A percentile compares a stretch with the other conserved stretches of the same genome.
These are phyloP conservation scores for Tylopilus sp. DNA, from an alignment of 1,284 basidiomycete species.

Conservation along the genomic window DNA sequence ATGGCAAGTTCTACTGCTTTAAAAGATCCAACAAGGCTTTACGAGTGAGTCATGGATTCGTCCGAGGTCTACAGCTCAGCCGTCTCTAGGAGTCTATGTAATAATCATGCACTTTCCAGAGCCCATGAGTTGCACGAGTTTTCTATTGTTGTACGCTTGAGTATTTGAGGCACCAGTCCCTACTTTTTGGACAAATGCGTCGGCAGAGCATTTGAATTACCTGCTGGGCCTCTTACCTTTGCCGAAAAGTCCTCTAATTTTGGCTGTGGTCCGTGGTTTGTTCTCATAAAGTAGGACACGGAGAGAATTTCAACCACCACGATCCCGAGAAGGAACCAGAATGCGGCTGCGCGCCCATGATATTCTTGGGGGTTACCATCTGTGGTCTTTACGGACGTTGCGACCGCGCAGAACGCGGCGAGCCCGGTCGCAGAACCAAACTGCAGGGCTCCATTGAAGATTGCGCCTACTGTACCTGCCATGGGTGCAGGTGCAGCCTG, in stretches of 20 bases:
- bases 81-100: too few relatives aligned
- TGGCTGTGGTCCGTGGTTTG: slow-evolving; percentile 6
- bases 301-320: slow-evolving; percentile 45
- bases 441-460: slow-evolving; percentile 61
- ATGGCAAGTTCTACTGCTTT: too few relatives aligned
- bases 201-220: background rate
- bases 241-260: background rate
- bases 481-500: slow-evolving; percentile 54
- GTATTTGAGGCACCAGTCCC: background rate
- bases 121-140: too few relatives aligned
- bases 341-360: slow-evolving; percentile 53
- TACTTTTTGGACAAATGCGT: background rate
- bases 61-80: too few relatives aligned
- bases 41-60: too few relatives aligned
- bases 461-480: slow-evolving; percentile 61
- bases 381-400: slow-evolving; percentile 51
- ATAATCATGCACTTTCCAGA: too few relatives aligned
- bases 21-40: too few relatives aligned
- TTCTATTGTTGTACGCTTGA: background rate
- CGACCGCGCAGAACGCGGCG: slow-evolving; percentile 55
- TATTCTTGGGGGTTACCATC: slow-evolving; percentile 45
- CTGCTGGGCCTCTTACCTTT: background rate
- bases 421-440: slow-evolving; percentile 58
- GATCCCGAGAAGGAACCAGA: slow-evolving; percentile 58
- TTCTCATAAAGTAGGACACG: slow-evolving; percentile 45